Evolutionary conservation across 83 land plant species (phyloP).

Genomic region (Diphasiastrum complanatum): DNA sequence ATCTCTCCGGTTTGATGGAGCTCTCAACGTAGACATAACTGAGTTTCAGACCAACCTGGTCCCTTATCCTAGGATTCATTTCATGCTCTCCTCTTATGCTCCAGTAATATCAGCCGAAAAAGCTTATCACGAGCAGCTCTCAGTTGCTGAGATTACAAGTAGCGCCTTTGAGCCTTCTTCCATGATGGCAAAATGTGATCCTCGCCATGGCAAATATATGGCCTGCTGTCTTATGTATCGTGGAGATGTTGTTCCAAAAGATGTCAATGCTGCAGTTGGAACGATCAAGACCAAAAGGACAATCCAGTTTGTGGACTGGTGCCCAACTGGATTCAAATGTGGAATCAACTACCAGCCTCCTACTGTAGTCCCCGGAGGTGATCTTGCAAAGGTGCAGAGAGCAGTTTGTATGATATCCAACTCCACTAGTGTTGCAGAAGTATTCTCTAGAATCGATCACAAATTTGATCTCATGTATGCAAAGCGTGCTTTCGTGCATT

Average conservation of each 20-base stretch:
- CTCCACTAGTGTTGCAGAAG: constrained; percentile 19
- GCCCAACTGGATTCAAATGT: constrained; percentile 16
- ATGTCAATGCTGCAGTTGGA: constrained; percentile 15
- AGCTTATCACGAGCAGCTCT: constrained; percentile 20
- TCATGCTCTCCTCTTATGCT: constrained; percentile 21
- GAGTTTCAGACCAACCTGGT: constrained; percentile 21
- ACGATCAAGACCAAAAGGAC: constrained; percentile 22
- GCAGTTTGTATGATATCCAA: constrained; percentile 21
- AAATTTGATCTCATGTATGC: constrained; percentile 21
- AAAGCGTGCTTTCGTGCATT: constrained; percentile 19
- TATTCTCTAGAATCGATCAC: constrained; percentile 15
- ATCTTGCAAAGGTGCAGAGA: constrained; percentile 18
- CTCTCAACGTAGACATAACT: constrained; percentile 19
- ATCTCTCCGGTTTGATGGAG: constrained; percentile 17
- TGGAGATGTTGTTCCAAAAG: constrained; percentile 20
- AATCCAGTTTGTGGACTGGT: constrained; percentile 24
- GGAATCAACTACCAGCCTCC: constrained; percentile 21
- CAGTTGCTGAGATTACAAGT: constrained; percentile 18
- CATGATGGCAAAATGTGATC: constrained; percentile 25
- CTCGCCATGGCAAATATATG: constrained; percentile 21
- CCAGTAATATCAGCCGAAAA: constrained; percentile 20
- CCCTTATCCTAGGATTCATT: constrained; percentile 18
- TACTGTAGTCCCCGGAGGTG: constrained; percentile 17
- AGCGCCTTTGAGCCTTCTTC: constrained; percentile 20
- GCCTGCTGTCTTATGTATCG: constrained; percentile 21